These are phyloP conservation scores for Sphagnurus paluster DNA, from an alignment of 1,284 basidiomycete genomes.

Conservation along the genomic window DNA sequence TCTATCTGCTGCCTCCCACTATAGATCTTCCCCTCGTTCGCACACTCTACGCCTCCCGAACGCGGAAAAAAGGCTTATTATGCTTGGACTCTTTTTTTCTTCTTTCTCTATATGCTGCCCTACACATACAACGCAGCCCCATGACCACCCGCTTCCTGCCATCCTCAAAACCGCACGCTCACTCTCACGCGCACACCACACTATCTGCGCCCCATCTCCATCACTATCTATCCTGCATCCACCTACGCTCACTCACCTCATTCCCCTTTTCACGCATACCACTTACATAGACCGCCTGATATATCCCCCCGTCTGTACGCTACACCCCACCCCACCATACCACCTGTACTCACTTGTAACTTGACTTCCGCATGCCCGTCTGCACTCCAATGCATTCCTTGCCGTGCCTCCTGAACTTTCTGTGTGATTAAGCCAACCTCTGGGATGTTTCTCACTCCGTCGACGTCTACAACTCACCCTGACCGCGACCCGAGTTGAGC, in stretches of 20 bases:
- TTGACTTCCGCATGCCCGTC: conserved; percentile 12
- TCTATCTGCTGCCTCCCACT: conserved; percentile 6
- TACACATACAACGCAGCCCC: too few species aligned
- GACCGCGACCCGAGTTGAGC: too few species aligned
- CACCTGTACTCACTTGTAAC: conserved; percentile 25
- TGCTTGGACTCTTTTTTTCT: conserved; percentile 15
- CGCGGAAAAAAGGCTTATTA: conserved; percentile 15
- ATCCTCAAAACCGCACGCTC: too few species aligned
- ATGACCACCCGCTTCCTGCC: too few species aligned
- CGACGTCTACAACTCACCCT: too few species aligned
- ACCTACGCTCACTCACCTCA: conserved; percentile 22
- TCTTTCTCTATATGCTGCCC: too few species aligned
- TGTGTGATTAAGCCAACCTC: too few species aligned
- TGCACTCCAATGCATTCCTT: conserved; percentile 6
- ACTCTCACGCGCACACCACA: not conserved
- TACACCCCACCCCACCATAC: too few species aligned
- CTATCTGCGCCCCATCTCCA: not conserved
- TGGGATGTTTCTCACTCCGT: too few species aligned
- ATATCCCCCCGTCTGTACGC: conserved; percentile 26
- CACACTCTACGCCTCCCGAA: conserved; percentile 3
- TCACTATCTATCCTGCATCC: not conserved
- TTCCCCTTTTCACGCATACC: conserved; percentile 21
- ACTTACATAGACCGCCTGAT: conserved; percentile 27
- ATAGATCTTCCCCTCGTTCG: conserved; percentile 10
- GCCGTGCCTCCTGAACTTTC: not conserved